Base-by-base conservation (phyloP, 2,329 filamentous ascomycete genomes). In the Diaporthe humulicola region DNA sequence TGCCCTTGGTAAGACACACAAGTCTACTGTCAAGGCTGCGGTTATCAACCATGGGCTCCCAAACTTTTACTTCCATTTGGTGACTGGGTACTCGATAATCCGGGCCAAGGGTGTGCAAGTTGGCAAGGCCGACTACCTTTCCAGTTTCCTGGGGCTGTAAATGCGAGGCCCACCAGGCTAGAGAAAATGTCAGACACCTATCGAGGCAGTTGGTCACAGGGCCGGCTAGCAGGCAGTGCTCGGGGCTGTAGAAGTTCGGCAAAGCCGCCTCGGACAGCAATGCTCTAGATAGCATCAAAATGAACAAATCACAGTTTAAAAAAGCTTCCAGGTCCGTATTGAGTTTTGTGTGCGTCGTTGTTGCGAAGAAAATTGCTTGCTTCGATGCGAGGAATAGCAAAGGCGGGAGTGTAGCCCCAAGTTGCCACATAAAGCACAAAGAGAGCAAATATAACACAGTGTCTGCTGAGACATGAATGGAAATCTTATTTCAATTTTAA, bases 61-160 rank as follows among this genome's bases (percentile, higher is more conserved):
- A 5, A 92, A 92, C 78, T 89, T 92, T 78, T 92, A 87, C 81
- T 93, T 93, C 78, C 91, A 93, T 77, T 75, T 89, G 25, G 85
- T 84, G 10, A 89, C 86, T 22, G 88, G 89, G 10, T 93, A 93
- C 81, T 85, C 82, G 1, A 88, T 93, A 69, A 79, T 93, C 79
- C 83, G 91, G 60, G 84, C 85, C 54, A 86, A 88, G 81, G 90
- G 90, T 0, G 88, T 92, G 48, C 85, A 86, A 0, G 22, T 93
- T 17, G 90, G 90, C 3, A 92, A 92, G 82, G 70, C 79, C 45
- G 89, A 92, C 78, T 92, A 85, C 77, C 78, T 91, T 74, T 54
- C 54, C 40, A 76, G 66, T 52, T 78, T 78, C 33, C 54, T 80
- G 50, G 57, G 42, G 19, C 30, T 75, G 4, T 74, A 58, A 28